These are phyloP conservation scores for Beauveria australis DNA, from an alignment of 2,329 filamentous ascomycete species.

Conservation along the genomic window DNA sequence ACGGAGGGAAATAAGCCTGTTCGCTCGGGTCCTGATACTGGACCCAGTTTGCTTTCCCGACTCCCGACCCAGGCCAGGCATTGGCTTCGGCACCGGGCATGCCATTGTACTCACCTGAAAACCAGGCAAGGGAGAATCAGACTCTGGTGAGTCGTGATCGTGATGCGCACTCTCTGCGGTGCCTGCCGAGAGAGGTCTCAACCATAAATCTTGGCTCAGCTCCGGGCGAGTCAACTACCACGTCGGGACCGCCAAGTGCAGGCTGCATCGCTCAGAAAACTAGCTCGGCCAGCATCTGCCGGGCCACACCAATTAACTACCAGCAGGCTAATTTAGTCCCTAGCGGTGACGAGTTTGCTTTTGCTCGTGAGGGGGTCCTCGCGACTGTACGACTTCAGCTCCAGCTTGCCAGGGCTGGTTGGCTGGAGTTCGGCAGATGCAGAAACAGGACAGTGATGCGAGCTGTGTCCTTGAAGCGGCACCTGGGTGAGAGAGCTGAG, in stretches of 20 bases:
- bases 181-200: neutral
- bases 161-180: neutral
- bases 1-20: neutral
- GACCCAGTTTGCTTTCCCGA: neutral
- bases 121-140: neutral
- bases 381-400: neutral
- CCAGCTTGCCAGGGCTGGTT: neutral
- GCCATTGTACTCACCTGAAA: neutral
- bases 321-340: neutral
- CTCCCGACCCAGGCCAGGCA: too few relatives aligned
- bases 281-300: neutral
- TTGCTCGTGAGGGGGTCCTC: neutral
- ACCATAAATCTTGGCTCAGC: neutral
- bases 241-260: neutral
- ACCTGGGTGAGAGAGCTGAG: neutral
- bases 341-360: too few relatives aligned
- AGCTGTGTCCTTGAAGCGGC: neutral
- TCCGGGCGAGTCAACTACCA: neutral
- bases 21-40: neutral
- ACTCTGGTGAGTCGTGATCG: neutral
- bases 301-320: neutral
- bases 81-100: neutral
- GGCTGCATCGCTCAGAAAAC: neutral
- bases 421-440: neutral
- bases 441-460: conserved; percentile 3